Evolutionary conservation across 257 asterid genomes (phyloP), one percentile per base, ranked within the genome.

Genomic region (Forsythia viridissima): DNA sequence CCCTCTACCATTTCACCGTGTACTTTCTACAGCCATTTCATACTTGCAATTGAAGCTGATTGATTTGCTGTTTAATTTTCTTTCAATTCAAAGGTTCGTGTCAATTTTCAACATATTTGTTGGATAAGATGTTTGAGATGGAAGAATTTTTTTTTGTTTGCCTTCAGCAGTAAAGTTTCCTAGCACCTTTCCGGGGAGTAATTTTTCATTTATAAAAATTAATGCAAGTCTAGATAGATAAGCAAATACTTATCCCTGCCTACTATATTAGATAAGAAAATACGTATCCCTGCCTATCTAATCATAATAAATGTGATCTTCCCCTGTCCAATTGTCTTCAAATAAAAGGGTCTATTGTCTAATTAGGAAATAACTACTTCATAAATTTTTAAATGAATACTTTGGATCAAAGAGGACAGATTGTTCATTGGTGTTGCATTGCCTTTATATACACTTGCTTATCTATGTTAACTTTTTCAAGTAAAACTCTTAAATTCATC

Each of bases 31-130:
- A 68, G 69, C 44, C 44, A 12, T 76, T 18, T 15, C 37, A 16
- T 55, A 70, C 55, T 36, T 67, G 66, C 48, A 48, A 21, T 46
- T 79, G 75, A 30, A 75, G 52, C 69, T 66, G 46, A 63, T 80
- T 68, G 76, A 16, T 44, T 73, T 73, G 48, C 21, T 20, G 34
- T 34, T 71, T 61, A 41, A 41, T 13, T 73, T 68, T 76, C 75
- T 5, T 74, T 79, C 70, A 59, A 48, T 76, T 39, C 73, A 10
- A 43, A 39, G 57, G 72, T 76, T 4, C 55, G 48, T 48, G 37
- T 72, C 67, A 66, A 66, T 72, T 48, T 39, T 8, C 55, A 11
- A 4, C 3, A 0, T 73, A 13, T 37, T 15, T 68, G 39, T 70
- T 55, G 11, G 40, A 55, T 30, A 52, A 63, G 6, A 4, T 55